Base-by-base conservation (phyloP, 805 yeast species). In the Saturnispora dispora region DNA sequence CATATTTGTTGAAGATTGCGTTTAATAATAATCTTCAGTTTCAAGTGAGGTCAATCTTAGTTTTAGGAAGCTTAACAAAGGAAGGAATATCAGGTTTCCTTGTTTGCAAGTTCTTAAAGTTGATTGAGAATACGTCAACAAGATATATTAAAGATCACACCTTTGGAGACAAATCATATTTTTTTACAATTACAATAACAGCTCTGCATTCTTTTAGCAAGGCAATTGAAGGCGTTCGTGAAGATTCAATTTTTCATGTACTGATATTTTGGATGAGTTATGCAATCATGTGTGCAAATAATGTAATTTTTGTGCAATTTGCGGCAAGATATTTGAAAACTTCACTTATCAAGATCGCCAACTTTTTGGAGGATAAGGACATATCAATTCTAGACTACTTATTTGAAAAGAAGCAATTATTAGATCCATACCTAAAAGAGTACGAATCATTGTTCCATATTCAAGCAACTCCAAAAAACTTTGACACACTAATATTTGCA, bases 61-160 rank as follows among this genome's bases (percentile, higher is more conserved):
- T 85, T 5, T 72, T 86, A 17, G 93, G 96, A 39, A 78, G 83
- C 36, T 64, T 88, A 43, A 75, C 87, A 0, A 78, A 77, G 54
- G 67, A 72, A 11, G 88, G 88, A 27, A 76, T 84, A 25, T 78
- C 79, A 47, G 86, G 82, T 58, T 70, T 72, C n/a, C 60, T 70
- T 57, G 77, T 60, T 13, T 25, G 58, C 7, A 61, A 56, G 37
- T 59, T 61, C 39, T 49, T 63, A 41, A 55, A 52, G 15, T 46
- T 53, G 13, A 27, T 61, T 55, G 68, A 59, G 44, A 53, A 17
- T 59, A 60, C 51, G 41, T 58, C 46, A 17, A 22, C 47, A 13
- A 36, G 55, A 45, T 51, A 13, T 32, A 13, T 50, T 5, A 5
- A 20, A 13, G 32, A 42, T 2, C 28, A 23, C 15, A 7, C 30